These are phyloP conservation scores for Henckelia pumila DNA, from an alignment of 257 asterid species.

Conservation along the genomic window DNA sequence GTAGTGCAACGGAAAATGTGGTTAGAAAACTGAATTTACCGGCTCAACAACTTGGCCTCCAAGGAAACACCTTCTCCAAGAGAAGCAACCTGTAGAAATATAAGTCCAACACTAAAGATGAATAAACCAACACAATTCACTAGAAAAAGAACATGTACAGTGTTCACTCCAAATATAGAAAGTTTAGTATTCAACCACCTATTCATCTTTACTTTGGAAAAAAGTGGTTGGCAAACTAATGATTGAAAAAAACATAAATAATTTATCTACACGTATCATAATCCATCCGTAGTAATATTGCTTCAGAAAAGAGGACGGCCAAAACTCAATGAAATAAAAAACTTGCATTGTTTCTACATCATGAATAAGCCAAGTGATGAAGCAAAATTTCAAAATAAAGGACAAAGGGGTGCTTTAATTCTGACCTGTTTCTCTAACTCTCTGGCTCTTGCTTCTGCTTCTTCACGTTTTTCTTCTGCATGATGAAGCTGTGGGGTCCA, in stretches of 20 bases:
- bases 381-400: constrained; percentile 16
- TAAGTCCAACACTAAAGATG: constrained; percentile 15
- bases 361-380: constrained; percentile 18
- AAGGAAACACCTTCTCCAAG: constrained; percentile 95
- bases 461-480: constrained; percentile 90
- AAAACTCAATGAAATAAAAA: not conserved
- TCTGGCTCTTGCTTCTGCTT: constrained; percentile 89
- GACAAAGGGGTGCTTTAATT: constrained; percentile 13
- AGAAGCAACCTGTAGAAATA: constrained; percentile 71
- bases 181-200: constrained; percentile 15
- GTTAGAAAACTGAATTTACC: constrained; percentile 44
- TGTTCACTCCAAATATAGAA: constrained; percentile 4
- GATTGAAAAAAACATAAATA: constrained; percentile 11
- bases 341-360: not conserved
- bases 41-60: constrained; percentile 89
- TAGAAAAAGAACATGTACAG: constrained; percentile 11
- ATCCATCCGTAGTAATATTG: constrained; percentile 11
- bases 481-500: constrained; percentile 65
- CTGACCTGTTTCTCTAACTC: constrained; percentile 94
- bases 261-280: not conserved
- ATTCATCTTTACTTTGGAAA: constrained; percentile 2
- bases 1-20: constrained; percentile 25
- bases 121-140: constrained; percentile 23
- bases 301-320: constrained; percentile 17
- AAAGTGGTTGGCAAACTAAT: constrained; percentile 7